phyloP scores from a whole-genome alignment of 192 early-diverging fungal species.

The Linnemannia exigua region DNA sequence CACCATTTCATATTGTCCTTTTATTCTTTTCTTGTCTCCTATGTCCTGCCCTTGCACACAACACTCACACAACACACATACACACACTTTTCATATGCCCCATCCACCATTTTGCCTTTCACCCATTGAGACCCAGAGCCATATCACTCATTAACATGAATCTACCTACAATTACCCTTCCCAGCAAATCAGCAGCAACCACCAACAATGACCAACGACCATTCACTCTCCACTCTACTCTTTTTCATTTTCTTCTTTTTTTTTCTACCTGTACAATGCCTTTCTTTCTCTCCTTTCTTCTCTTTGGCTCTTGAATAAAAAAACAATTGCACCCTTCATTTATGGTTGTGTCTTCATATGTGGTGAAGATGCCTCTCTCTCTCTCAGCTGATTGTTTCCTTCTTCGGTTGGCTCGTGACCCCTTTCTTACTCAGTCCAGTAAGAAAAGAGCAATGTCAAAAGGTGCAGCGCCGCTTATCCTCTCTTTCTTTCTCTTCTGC shows the following conservation, averaged over 20 bases:
- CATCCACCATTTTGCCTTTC: not conserved
- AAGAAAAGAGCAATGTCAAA: too few relatives aligned
- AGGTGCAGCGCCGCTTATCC: not conserved
- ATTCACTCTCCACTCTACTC: not conserved
- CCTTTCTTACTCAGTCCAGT: too few relatives aligned
- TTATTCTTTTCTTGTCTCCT: not conserved
- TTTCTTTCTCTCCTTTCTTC: not conserved
- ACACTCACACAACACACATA: not conserved
- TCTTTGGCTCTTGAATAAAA: not conserved
- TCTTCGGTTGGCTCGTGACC: too few relatives aligned
- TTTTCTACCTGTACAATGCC: not conserved
- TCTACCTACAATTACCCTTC: not conserved
- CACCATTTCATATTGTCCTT: not conserved
- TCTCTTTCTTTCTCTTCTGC: not conserved
- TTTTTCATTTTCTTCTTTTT: not conserved
- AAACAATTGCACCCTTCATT: too few relatives aligned
- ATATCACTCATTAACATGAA: not conserved
- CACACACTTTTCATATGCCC: not conserved
- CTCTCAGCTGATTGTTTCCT: too few relatives aligned
- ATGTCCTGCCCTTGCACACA: not conserved
- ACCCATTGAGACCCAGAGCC: not conserved
- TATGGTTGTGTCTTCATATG: too few relatives aligned
- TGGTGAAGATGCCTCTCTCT: too few relatives aligned
- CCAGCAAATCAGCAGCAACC: not conserved
- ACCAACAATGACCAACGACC: not conserved